These are phyloP conservation scores for Lyophyllum atratum DNA, from an alignment of 768 basidiomycete species.

Conservation along the genomic window DNA sequence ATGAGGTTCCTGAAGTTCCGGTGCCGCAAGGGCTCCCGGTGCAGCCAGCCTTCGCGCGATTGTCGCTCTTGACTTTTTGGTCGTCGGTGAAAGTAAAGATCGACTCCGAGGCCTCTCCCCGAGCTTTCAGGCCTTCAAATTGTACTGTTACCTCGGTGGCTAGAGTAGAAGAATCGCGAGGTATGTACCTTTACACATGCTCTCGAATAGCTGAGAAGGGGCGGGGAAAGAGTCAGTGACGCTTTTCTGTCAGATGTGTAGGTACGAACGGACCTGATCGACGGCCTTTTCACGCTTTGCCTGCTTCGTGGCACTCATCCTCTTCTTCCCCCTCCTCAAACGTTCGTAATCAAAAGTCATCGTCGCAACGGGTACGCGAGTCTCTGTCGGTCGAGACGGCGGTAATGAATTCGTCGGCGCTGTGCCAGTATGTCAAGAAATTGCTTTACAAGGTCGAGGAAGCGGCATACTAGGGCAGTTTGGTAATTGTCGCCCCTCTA, in stretches of 20 bases:
- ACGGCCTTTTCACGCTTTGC: conserved; percentile 3
- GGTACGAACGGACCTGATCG: not conserved
- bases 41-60: conserved; percentile 7
- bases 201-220: conserved; percentile 3
- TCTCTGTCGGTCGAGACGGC: conserved; percentile 5
- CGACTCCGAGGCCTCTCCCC: not conserved
- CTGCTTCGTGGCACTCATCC: conserved; percentile 8
- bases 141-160: not conserved
- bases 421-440: not conserved
- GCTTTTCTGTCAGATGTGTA: not conserved
- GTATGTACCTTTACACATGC: conserved; percentile 11
- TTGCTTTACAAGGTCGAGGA: not conserved
- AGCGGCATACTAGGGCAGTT: conserved; percentile 1
- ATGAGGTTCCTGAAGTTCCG: conserved; percentile 5
- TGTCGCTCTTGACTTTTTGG: not conserved
- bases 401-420: not conserved
- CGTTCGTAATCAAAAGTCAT: conserved; percentile 5
- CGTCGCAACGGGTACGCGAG: conserved; percentile 3
- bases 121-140: not conserved
- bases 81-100: conserved; percentile 12
- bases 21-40: conserved; percentile 7
- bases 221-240: not conserved
- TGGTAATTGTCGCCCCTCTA: not conserved
- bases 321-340: conserved; percentile 5
- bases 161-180: not conserved